Evolutionary conservation across 192 early-diverging fungal species (phyloP).

Genomic region (Chytriomyces sp.): DNA sequence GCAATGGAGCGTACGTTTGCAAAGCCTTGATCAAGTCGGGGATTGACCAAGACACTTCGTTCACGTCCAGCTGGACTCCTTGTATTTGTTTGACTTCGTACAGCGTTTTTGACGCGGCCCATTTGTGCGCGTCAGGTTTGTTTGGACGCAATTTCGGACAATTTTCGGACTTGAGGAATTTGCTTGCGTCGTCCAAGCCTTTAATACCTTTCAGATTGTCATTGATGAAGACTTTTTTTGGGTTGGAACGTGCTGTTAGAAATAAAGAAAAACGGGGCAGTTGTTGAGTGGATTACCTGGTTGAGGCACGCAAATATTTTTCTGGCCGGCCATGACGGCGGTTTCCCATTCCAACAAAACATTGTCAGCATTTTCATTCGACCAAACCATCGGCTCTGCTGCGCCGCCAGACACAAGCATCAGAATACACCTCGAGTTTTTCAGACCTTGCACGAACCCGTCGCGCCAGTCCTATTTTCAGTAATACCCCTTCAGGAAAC

Average conservation of each 20-base stretch:
- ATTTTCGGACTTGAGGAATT: background rate
- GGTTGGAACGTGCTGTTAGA: no score
- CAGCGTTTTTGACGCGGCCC: slow-evolving; percentile 14
- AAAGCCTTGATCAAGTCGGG: slow-evolving; percentile 31
- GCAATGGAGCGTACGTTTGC: background rate
- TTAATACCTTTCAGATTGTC: background rate
- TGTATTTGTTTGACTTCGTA: slow-evolving; percentile 6
- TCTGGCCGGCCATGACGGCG: slow-evolving; percentile 20
- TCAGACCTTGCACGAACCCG: slow-evolving; percentile 38
- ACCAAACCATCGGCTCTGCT: slow-evolving; percentile 10
- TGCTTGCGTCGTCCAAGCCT: background rate
- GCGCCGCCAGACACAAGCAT: slow-evolving; percentile 35
- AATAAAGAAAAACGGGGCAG: no score
- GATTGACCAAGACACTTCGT: slow-evolving; percentile 24
- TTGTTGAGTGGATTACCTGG: slow-evolving; percentile 21
- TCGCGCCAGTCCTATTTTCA: slow-evolving; percentile 39
- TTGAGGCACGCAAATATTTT: slow-evolving; percentile 31
- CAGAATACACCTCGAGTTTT: slow-evolving; percentile 32
- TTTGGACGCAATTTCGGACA: slow-evolving; percentile 22
- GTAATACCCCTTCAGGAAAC: background rate
- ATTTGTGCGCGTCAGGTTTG: slow-evolving; percentile 2
- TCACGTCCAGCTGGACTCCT: slow-evolving; percentile 13
- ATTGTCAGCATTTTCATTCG: slow-evolving; percentile 22
- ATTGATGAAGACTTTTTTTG: slow-evolving; percentile 35
- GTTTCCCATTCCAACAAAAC: slow-evolving; percentile 45